A percentile compares a stretch with the other conserved stretches of the same genome.
Evolutionary conservation across 148 eudicot genomes (phyloP).

Genomic region (Tetragonia tetragonoides): DNA sequence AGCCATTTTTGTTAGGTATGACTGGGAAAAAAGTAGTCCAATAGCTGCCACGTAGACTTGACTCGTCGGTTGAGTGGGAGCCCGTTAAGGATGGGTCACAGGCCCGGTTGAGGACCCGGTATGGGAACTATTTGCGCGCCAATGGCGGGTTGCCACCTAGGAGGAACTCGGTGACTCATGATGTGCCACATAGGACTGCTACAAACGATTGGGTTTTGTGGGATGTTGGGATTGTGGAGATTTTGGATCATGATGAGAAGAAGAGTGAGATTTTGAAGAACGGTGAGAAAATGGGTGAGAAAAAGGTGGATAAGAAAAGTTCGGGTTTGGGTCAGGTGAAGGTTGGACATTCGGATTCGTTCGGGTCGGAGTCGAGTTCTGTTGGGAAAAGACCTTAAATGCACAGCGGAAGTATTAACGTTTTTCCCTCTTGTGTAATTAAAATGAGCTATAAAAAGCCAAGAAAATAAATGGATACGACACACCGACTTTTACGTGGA

Average conservation of each 20-base stretch:
- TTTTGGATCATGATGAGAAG: constrained; percentile 25
- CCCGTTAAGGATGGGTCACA: constrained; percentile 45
- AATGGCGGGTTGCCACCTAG: constrained; percentile 78
- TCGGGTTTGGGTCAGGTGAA: constrained; percentile 29
- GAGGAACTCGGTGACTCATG: constrained; percentile 73
- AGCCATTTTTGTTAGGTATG: constrained; percentile 50
- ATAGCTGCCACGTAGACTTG: constrained; percentile 35
- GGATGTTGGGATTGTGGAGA: constrained; percentile 65
- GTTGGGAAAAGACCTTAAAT: no score
- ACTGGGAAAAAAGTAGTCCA: constrained; percentile 54
- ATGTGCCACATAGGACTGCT: constrained; percentile 58
- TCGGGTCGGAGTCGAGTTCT: constrained; percentile 21
- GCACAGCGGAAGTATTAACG: no score
- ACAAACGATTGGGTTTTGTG: constrained; percentile 70
- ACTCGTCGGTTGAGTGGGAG: constrained; percentile 57
- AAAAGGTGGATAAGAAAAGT: not conserved
- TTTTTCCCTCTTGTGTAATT: no score
- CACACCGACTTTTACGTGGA: no score
- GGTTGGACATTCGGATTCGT: constrained; percentile 18
- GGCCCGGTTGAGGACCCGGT: constrained; percentile 41
- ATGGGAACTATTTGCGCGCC: constrained; percentile 60
- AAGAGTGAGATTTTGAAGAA: no score
- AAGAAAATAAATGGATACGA: no score
- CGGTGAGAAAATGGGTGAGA: not conserved
- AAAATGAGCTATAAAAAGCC: no score